Evolutionary conservation across 2,329 filamentous ascomycete species (phyloP), one percentile per base, ranked within the genome.

Genomic region (Lachnellula occidentalis): DNA sequence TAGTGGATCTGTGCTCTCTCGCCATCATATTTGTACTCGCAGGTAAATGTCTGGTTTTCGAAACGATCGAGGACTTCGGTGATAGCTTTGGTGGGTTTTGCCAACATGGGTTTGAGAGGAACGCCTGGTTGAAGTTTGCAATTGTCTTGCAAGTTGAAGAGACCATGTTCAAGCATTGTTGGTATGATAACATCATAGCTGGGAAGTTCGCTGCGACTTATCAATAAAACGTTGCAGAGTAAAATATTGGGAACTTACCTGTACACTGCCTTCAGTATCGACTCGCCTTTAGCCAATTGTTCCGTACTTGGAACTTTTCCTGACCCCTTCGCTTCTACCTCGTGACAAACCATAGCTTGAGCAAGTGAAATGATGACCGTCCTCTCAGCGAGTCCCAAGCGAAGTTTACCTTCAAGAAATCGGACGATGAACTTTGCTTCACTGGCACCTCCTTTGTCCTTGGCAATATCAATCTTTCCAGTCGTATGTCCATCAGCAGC

Each of bases 1-100:
- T 95, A 99, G 70, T 99, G 94, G 49, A 99, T 97, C 69, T 99
- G 94, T n/a, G 94, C 94, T 68, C 94, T 81, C 72, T 99, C 94
- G 48, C 94, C 94, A 66, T 99, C 94, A 67, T 99, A 99, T 72
- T 99, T 99, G 78, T 95, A 99, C 70, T 99, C 94, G 73, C 94
- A 99, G 1, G 94, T 97, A 67, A 99, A 99, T 24, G 87, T 88
- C 68, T 96, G 94, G 60, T 88, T 85, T 69, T 97, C 94, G 62
- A 99, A 99, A 5, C 94, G 88, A 71, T 99, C 92, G 11, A 99
- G 79, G 0, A 99, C 94, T 73, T 99, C 94, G 1, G 92, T 96
- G 65, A 99, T 96, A 5, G 94, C 92, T 71, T 99, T 99, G 9
- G 94, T 99, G 3, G 94, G 94, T 67, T 97, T 97, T 19, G 94